Percentiles rank a stretch among this genome's conserved stretches.
Evolutionary conservation across 2,329 filamentous ascomycete species (phyloP).

Genomic region (Leptographium lundbergii): DNA sequence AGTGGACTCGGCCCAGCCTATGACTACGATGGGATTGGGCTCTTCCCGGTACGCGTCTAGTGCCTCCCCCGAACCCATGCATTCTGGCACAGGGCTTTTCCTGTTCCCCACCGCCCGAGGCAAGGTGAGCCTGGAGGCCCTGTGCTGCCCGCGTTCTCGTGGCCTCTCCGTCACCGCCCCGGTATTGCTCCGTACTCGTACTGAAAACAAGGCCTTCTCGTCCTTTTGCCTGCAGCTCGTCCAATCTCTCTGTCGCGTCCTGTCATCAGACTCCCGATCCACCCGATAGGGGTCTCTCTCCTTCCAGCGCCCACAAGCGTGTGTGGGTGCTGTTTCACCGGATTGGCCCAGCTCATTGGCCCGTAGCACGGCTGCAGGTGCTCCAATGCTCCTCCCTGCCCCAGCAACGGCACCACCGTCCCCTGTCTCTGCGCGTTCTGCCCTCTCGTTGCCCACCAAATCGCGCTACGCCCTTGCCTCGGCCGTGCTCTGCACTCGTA

Average conservation of each 20-base stretch:
- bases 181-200: no score
- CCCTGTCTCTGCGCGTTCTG: background rate
- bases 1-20: conserved; percentile 11
- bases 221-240: background rate
- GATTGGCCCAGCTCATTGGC: background rate
- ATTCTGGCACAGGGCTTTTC: no score
- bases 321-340: background rate
- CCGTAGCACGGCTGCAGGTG: background rate
- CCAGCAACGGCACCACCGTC: conserved; percentile 1
- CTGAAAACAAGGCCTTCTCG: background rate
- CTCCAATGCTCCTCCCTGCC: background rate
- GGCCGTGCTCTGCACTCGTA: background rate
- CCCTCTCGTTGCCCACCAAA: background rate
- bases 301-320: background rate
- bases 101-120: background rate
- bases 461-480: conserved; percentile 1
- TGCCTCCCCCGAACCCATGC: background rate
- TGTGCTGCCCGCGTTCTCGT: background rate
- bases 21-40: conserved; percentile 2
- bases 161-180: background rate
- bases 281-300: background rate
- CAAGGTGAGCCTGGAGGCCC: background rate
- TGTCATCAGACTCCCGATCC: background rate
- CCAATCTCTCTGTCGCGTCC: background rate
- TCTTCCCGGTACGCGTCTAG: background rate